Conservation (phyloP, 345 rosid genomes). For the Euphorbia peplus region DNA sequence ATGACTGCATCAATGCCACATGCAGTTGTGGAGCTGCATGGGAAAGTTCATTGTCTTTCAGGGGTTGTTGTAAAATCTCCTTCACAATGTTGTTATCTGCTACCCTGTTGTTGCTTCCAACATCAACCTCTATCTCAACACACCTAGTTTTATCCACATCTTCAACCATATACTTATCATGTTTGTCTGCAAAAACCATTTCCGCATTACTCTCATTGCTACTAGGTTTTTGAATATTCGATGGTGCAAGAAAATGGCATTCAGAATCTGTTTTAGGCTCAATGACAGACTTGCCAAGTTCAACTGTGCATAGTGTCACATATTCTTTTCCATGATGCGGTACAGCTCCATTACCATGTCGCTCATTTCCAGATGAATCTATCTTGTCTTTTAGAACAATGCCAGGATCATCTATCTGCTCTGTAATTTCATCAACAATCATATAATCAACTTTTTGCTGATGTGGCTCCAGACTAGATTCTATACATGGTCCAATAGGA, state of each 20-base stretch:
- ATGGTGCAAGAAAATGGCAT: conserved; percentile 7
- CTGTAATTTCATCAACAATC: conserved; percentile 23
- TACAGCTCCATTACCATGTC: conserved; percentile 21
- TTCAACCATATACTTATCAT: conserved; percentile 14
- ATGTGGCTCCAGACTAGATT: conserved; percentile 25
- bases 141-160: conserved; percentile 14
- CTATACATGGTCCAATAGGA: conserved; percentile 29
- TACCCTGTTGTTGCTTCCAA: conserved; percentile 16
- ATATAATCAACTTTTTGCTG: conserved; percentile 24
- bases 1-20: conserved; percentile 21
- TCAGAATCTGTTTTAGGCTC: conserved; percentile 32
- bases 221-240: conserved; percentile 9
- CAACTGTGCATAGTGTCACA: conserved; percentile 20
- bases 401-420: conserved; percentile 26
- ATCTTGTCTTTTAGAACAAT: conserved; percentile 29
- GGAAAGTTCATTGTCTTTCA: conserved; percentile 21
- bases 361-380: conserved; percentile 23
- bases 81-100: conserved; percentile 10
- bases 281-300: conserved; percentile 20
- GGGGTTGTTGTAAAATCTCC: conserved; percentile 16
- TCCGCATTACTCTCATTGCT: conserved; percentile 18
- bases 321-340: conserved; percentile 23
- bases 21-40: conserved; percentile 25
- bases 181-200: conserved; percentile 9
- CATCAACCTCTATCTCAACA: conserved; percentile 28